Evolutionary conservation across 2,329 filamentous ascomycete genomes (phyloP).

Genomic region (Aureobasidium namibiae): DNA sequence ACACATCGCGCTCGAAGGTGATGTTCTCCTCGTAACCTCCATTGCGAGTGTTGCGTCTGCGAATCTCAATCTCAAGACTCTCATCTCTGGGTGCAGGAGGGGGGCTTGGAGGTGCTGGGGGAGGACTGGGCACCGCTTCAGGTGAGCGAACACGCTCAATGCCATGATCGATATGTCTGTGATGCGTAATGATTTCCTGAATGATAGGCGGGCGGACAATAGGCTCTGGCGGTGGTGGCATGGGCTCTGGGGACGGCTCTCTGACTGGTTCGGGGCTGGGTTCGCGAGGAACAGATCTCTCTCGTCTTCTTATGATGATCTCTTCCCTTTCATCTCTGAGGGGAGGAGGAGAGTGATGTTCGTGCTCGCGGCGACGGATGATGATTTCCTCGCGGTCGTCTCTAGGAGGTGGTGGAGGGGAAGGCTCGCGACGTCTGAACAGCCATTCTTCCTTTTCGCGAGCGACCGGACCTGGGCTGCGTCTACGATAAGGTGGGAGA

Average conservation of each 20-base stretch:
- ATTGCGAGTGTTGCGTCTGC: conserved; percentile 43
- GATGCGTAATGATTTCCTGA: conserved; percentile 83
- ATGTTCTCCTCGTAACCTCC: conserved; percentile 57
- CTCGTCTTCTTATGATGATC: conserved; percentile 40
- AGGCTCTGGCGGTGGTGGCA: conserved; percentile 47
- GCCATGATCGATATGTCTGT: conserved; percentile 78
- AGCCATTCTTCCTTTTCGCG: conserved; percentile 29
- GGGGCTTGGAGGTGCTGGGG: conserved; percentile 39
- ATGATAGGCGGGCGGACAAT: conserved; percentile 74
- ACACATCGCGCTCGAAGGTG: conserved; percentile 40
- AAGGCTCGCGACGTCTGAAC: conserved; percentile 27
- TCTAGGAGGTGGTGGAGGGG: conserved; percentile 27
- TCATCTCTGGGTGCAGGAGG: conserved; percentile 41
- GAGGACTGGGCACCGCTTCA: conserved; percentile 31
- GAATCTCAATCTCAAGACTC: conserved; percentile 49
- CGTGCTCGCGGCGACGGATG: conserved; percentile 37
- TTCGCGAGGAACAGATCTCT: conserved; percentile 23
- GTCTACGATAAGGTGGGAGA: conserved; percentile 21
- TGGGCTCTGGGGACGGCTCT: conserved; percentile 43
- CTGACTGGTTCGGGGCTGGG: conserved; percentile 18
- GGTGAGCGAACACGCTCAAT: conserved; percentile 36
- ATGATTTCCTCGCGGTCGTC: conserved; percentile 35
- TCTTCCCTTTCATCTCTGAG: conserved; percentile 28
- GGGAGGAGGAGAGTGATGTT: conserved; percentile 22
- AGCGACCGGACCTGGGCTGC: conserved; percentile 28